A percentile compares a stretch with the other conserved stretches of the same genome.
phyloP scores from a whole-genome alignment of 1,139 yeast genomes.

The Blastobotrys persicus region DNA sequence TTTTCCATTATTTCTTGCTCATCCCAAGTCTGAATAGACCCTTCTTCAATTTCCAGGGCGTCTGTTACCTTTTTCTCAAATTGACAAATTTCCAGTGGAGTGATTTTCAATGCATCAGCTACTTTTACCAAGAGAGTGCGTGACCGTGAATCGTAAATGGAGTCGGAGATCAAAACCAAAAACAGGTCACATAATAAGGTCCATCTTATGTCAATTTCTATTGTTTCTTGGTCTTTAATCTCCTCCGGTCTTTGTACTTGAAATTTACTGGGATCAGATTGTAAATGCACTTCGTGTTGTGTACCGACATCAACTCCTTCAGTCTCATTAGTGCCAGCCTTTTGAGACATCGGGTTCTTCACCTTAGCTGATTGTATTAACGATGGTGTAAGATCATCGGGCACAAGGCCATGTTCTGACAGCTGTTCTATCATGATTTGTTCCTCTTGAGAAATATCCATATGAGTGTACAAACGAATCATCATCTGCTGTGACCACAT shows the following conservation, averaged over 20 bases:
- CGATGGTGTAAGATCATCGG: conserved; percentile 65
- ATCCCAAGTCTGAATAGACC: conserved; percentile 68
- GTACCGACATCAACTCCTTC: neutral
- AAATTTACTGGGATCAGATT: conserved; percentile 21
- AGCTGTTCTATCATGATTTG: conserved; percentile 83
- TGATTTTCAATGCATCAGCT: conserved; percentile 58
- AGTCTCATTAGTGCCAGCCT: conserved; percentile 9
- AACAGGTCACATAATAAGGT: conserved; percentile 89
- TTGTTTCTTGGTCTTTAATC: conserved; percentile 37
- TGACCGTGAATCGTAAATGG: conserved; percentile 86
- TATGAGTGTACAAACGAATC: conserved; percentile 73
- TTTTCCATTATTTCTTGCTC: conserved; percentile 69
- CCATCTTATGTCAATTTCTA: conserved; percentile 85
- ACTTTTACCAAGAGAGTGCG: conserved; percentile 68
- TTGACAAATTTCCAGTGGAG: conserved; percentile 67
- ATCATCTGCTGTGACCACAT: conserved; percentile 80
- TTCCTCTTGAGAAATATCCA: conserved; percentile 72
- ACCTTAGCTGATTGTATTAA: conserved; percentile 33
- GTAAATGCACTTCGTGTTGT: conserved; percentile 1
- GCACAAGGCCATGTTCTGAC: conserved; percentile 78
- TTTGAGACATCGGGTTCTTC: conserved; percentile 29
- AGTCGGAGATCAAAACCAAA: conserved; percentile 73
- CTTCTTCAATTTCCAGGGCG: conserved; percentile 81
- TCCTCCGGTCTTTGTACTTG: conserved; percentile 38
- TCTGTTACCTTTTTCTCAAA: conserved; percentile 91